These are phyloP conservation scores for Friedmanniomyces simplex DNA, from an alignment of 495 filamentous ascomycete species.

Conservation along the genomic window DNA sequence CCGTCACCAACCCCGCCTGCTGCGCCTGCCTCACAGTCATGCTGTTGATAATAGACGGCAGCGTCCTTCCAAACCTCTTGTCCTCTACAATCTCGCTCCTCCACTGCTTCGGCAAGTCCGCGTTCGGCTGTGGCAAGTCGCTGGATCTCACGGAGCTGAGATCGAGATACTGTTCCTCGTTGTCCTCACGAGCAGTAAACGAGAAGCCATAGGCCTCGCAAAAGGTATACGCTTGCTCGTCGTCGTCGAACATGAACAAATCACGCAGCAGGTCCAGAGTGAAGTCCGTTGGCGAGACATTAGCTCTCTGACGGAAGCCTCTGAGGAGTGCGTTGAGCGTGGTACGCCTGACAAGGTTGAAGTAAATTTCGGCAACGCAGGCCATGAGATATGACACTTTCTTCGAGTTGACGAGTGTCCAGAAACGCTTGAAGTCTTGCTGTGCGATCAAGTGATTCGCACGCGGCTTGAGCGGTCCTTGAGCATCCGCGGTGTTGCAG, in stretches of 20 bases:
- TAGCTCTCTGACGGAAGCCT: constrained; percentile 45
- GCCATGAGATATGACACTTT: constrained; percentile 81
- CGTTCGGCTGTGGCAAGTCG: constrained; percentile 12
- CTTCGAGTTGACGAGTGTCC: constrained; percentile 57
- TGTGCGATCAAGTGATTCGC: constrained; percentile 47
- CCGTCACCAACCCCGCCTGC: constrained; percentile 13
- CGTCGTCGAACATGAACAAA: constrained; percentile 62
- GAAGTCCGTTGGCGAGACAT: constrained; percentile 55
- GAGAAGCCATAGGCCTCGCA: constrained; percentile 57
- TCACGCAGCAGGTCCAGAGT: constrained; percentile 54
- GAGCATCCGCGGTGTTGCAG: constrained; percentile 52
- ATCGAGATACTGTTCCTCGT: constrained; percentile 27
- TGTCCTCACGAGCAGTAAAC: constrained; percentile 36
- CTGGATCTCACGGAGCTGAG: constrained; percentile 16
- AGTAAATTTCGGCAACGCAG: constrained; percentile 86
- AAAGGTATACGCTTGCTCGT: constrained; percentile 59
- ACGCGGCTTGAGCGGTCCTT: constrained; percentile 53
- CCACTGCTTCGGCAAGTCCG: constrained; percentile 15
- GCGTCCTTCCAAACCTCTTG: constrained; percentile 19
- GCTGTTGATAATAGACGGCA: constrained; percentile 22
- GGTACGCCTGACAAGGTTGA: constrained; percentile 65
- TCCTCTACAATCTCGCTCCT: constrained; percentile 19
- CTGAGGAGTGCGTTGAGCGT: constrained; percentile 62
- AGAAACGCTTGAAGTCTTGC: constrained; percentile 61
- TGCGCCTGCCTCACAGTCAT: constrained; percentile 16